Percentiles rank a stretch among this genome's conserved stretches.
Conservation (phyloP, 768 basidiomycete species). For the Xerocomus spinulosus region DNA sequence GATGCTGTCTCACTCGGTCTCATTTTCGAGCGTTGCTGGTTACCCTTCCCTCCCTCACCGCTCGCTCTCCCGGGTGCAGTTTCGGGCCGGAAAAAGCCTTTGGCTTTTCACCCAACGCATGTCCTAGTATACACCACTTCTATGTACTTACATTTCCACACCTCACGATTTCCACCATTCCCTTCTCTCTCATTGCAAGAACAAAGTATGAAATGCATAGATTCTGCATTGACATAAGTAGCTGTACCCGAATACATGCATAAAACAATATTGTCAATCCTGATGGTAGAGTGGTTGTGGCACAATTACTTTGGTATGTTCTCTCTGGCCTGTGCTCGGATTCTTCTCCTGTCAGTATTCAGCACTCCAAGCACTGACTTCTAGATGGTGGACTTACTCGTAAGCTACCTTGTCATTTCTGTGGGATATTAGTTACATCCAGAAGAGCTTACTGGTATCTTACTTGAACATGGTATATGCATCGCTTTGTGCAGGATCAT, state of each 20-base stretch:
- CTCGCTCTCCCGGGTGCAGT: no score
- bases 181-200: no score
- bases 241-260: slow-evolving; percentile 9
- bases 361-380: background rate
- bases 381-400: slow-evolving; percentile 54
- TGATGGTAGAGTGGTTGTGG: background rate
- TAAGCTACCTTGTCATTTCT: slow-evolving; percentile 95
- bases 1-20: no score
- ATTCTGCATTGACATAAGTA: slow-evolving; percentile 6
- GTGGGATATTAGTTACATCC: slow-evolving; percentile 5
- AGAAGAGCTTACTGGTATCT: slow-evolving; percentile 29
- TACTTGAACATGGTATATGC: slow-evolving; percentile 99
- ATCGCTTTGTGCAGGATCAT: slow-evolving; percentile 97
- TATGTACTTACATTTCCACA: no score
- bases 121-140: no score
- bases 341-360: slow-evolving; percentile 53
- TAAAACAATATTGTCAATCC: slow-evolving; percentile 1
- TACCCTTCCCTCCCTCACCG: no score
- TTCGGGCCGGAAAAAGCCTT: no score
- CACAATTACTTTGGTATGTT: slow-evolving; percentile 71
- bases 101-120: no score
- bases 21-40: no score
- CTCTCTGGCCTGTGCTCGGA: slow-evolving; percentile 84
- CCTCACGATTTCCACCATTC: no score
- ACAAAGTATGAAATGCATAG: no score